A percentile compares a stretch with the other conserved stretches of the same genome.
Conservation (phyloP, 257 asterid genomes). For the Plectranthus barbatus region DNA sequence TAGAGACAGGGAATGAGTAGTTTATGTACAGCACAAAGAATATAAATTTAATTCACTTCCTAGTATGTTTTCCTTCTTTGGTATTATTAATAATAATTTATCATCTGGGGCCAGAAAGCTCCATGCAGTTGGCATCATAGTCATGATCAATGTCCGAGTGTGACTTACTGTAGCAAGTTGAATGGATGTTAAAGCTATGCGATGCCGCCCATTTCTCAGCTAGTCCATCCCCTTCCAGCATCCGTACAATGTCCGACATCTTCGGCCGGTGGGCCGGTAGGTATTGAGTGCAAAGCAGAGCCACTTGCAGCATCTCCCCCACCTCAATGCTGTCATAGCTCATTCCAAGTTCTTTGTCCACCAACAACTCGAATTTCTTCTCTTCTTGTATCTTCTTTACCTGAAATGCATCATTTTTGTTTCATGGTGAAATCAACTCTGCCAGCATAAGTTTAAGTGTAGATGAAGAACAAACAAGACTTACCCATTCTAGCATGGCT, state of each 20-base stretch:
- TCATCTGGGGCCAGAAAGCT: slow-evolving; percentile 92
- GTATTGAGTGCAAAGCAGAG: slow-evolving; percentile 80
- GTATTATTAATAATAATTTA: too few relatives aligned
- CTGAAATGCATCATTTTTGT: slow-evolving; percentile 18
- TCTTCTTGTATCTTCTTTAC: slow-evolving; percentile 64
- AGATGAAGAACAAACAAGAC: neutral
- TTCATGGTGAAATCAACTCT: too few relatives aligned
- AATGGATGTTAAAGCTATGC: slow-evolving; percentile 35
- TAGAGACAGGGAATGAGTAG: neutral
- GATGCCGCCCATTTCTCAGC: slow-evolving; percentile 95
- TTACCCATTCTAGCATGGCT: slow-evolving; percentile 81
- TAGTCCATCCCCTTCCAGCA: slow-evolving; percentile 95
- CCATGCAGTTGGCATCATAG: slow-evolving; percentile 80
- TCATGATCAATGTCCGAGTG: slow-evolving; percentile 32
- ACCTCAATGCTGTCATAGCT: slow-evolving; percentile 71
- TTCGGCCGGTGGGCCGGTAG: slow-evolving; percentile 75
- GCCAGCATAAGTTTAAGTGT: too few relatives aligned
- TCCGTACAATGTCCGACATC: slow-evolving; percentile 81
- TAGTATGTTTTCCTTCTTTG: too few relatives aligned
- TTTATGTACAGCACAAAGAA: too few relatives aligned
- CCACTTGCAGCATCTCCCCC: slow-evolving; percentile 90
- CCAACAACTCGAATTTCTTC: slow-evolving; percentile 54
- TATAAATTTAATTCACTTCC: too few relatives aligned
- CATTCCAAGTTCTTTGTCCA: slow-evolving; percentile 60
- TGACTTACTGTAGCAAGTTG: slow-evolving; percentile 19